Evolutionary conservation across 179 eudicot species (phyloP).

Genomic region (Vitellaria paradoxa): DNA sequence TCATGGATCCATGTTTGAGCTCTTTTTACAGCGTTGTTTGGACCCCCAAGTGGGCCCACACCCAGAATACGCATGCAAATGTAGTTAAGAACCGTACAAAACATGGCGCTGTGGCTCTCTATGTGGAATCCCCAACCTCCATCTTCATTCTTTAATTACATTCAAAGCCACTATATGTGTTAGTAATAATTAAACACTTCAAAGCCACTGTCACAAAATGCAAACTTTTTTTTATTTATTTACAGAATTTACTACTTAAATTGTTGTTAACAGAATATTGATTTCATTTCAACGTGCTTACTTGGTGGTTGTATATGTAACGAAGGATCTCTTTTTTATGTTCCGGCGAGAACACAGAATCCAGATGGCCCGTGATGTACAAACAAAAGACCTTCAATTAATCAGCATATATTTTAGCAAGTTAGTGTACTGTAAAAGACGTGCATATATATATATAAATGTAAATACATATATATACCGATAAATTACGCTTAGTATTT

Average conservation of each 20-base stretch:
- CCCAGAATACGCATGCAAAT: constrained; percentile 46
- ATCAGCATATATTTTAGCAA: no score
- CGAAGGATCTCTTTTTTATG: constrained; percentile 26
- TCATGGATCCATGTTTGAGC: constrained; percentile 54
- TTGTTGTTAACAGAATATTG: background rate
- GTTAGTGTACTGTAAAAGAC: no score
- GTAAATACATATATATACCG: no score
- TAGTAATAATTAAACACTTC: background rate
- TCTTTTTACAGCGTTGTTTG: constrained; percentile 30
- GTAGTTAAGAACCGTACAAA: constrained; percentile 48
- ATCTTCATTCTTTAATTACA: constrained; percentile 46
- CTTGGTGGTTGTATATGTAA: constrained; percentile 26
- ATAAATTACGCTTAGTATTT: no score
- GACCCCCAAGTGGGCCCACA: constrained; percentile 33
- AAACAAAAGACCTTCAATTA: background rate
- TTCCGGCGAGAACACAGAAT: constrained; percentile 12
- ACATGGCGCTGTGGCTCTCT: constrained; percentile 66
- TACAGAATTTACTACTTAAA: no score
- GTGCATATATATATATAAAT: no score
- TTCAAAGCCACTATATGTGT: background rate
- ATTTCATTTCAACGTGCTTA: background rate
- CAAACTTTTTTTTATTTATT: no score
- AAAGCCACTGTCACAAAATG: background rate
- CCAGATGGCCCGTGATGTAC: constrained; percentile 31
- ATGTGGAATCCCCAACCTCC: constrained; percentile 77